These are phyloP conservation scores for Globisporangium sylvaticum DNA, from an alignment of 352 stramenopile genomes.

Conservation along the genomic window DNA sequence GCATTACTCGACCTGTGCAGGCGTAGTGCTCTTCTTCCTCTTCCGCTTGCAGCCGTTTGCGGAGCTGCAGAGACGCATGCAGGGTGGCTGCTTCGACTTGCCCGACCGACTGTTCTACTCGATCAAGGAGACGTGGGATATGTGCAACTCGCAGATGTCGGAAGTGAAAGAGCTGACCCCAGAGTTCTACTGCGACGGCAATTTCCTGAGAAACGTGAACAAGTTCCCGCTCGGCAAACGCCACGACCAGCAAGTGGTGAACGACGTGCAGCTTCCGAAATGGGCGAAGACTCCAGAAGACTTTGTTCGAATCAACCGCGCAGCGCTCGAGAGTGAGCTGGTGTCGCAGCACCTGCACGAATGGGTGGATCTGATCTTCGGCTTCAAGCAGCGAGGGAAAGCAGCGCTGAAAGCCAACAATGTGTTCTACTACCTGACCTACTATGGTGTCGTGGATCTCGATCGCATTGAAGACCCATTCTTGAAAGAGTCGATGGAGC, in stretches of 20 bases:
- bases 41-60: conserved; percentile 98
- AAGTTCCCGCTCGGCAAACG: conserved; percentile 93
- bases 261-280: conserved; percentile 94
- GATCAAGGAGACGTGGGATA: conserved; percentile 94
- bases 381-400: conserved; percentile 95
- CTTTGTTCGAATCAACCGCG: conserved; percentile 95
- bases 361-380: conserved; percentile 99
- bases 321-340: conserved; percentile 97
- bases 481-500: conserved; percentile 91
- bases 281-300: conserved; percentile 95
- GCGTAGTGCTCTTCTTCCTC: conserved; percentile 98
- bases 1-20: conserved; percentile 97
- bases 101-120: conserved; percentile 97
- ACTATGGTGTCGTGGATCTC: conserved; percentile 95
- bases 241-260: conserved; percentile 72
- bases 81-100: conserved; percentile 97
- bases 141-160: conserved; percentile 95
- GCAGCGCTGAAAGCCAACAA: conserved; percentile 94
- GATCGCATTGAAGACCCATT: conserved; percentile 94
- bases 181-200: conserved; percentile 95
- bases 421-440: conserved; percentile 94
- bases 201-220: conserved; percentile 97
- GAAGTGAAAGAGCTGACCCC: conserved; percentile 99
- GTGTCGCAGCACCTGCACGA: conserved; percentile 96
- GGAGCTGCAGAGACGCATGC: conserved; percentile 94